Conservation (phyloP, 257 asterid species). For the Verbena officinalis region DNA sequence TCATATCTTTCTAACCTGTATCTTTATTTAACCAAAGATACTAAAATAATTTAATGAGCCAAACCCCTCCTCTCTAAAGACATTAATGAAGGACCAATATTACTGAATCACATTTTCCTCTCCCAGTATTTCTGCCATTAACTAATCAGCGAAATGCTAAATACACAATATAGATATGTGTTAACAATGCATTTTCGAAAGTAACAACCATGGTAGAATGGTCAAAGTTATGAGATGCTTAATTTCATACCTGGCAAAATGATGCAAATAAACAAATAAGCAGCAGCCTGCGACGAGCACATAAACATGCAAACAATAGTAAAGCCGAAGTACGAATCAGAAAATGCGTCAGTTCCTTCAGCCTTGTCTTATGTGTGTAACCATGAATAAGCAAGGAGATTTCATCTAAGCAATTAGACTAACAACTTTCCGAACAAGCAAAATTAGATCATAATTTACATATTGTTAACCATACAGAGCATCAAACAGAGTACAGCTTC, state of each 20-base stretch:
- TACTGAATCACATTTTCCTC: background rate
- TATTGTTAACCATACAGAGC: background rate
- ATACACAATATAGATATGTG: too few relatives aligned
- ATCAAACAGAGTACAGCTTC: conserved; percentile 21
- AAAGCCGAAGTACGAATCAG: background rate
- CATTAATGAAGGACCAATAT: background rate
- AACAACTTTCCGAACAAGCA: background rate
- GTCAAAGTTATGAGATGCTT: conserved; percentile 6
- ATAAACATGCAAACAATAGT: conserved; percentile 5
- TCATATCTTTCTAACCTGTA: too few relatives aligned
- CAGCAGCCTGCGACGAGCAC: background rate
- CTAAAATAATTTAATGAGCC: background rate
- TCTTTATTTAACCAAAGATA: background rate
- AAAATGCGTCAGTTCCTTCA: conserved; percentile 6
- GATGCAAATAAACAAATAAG: conserved; percentile 10
- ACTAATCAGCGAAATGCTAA: background rate
- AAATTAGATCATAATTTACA: conserved; percentile 24
- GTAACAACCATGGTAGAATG: background rate
- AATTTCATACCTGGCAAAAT: conserved; percentile 3
- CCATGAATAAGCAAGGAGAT: conserved; percentile 2
- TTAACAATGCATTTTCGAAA: background rate
- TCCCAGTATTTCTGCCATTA: background rate
- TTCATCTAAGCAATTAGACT: conserved; percentile 11
- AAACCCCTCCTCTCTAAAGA: conserved; percentile 2
- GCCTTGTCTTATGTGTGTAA: background rate